These are phyloP conservation scores for Triticum monococcum DNA, from an alignment of 176 grass and related monocot species.

Conservation along the genomic window DNA sequence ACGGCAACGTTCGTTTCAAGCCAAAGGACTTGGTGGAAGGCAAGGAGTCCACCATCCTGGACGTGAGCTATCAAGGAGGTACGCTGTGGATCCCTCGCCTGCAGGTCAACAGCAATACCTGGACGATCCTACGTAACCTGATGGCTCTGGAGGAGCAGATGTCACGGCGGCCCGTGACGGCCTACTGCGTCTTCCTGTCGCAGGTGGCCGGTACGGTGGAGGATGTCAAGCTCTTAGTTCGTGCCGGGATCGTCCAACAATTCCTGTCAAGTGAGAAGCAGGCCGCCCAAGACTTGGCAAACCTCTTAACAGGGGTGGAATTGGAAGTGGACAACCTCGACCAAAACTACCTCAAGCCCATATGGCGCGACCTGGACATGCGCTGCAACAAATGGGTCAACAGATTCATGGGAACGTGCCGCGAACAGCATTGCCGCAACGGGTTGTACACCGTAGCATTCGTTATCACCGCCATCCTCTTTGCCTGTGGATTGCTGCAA, in stretches of 20 bases:
- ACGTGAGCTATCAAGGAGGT: neutral
- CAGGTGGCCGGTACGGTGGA: neutral
- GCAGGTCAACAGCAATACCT: neutral
- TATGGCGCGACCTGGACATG: neutral
- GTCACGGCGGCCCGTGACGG: neutral
- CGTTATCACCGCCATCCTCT: neutral
- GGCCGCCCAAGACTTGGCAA: neutral
- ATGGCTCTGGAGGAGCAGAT: neutral
- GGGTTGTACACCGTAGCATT: neutral
- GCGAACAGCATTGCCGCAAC: no score
- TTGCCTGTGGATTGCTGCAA: neutral
- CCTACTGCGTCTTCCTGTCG: constrained; percentile 19
- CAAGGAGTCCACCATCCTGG: neutral
- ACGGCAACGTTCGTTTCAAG: neutral
- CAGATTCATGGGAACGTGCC: neutral
- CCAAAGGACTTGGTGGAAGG: neutral
- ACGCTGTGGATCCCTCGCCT: neutral
- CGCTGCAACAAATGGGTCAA: neutral
- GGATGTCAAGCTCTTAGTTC: neutral
- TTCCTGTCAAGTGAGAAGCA: neutral
- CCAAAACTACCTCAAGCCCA: neutral
- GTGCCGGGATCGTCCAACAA: neutral
- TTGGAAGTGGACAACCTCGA: neutral
- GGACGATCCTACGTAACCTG: neutral
- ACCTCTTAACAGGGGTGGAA: neutral